phyloP scores from a whole-genome alignment of 1,284 basidiomycete genomes.

The Peniophora sp. region DNA sequence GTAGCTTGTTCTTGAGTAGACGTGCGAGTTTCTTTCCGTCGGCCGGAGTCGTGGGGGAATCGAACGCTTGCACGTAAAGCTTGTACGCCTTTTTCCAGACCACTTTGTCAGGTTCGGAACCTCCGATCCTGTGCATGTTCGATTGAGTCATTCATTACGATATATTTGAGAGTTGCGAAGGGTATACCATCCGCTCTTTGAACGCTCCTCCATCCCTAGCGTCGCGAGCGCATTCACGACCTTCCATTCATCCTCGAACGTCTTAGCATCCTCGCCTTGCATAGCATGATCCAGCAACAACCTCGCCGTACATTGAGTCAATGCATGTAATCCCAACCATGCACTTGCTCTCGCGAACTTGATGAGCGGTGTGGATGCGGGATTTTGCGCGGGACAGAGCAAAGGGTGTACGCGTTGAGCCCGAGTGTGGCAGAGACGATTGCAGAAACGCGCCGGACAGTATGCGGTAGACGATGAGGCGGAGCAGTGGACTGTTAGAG shows the following conservation, averaged over 20 bases:
- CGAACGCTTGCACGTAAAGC: constrained; percentile 52
- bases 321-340: constrained; percentile 75
- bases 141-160: too few relatives aligned
- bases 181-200: constrained; percentile 40
- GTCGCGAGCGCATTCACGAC: constrained; percentile 46
- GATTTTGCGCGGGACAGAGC: constrained; percentile 71
- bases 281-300: constrained; percentile 42
- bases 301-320: constrained; percentile 56
- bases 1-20: constrained; percentile 49
- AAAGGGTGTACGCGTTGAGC: constrained; percentile 60
- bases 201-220: constrained; percentile 61
- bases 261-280: constrained; percentile 35
- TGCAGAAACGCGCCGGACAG: constrained; percentile 72
- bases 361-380: constrained; percentile 53
- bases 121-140: constrained; percentile 22
- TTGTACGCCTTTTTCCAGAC: constrained; percentile 58
- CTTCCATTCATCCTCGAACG: constrained; percentile 39
- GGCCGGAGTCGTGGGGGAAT: constrained; percentile 34
- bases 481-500: constrained; percentile 43
- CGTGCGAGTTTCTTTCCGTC: constrained; percentile 52
- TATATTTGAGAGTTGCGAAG: background rate
- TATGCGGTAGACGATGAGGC: constrained; percentile 29
- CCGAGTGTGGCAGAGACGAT: constrained; percentile 61
- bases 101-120: constrained; percentile 45
- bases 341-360: constrained; percentile 46